Evolutionary conservation across 2,329 filamentous ascomycete species (phyloP).

Genomic region (Colletotrichum agaves): DNA sequence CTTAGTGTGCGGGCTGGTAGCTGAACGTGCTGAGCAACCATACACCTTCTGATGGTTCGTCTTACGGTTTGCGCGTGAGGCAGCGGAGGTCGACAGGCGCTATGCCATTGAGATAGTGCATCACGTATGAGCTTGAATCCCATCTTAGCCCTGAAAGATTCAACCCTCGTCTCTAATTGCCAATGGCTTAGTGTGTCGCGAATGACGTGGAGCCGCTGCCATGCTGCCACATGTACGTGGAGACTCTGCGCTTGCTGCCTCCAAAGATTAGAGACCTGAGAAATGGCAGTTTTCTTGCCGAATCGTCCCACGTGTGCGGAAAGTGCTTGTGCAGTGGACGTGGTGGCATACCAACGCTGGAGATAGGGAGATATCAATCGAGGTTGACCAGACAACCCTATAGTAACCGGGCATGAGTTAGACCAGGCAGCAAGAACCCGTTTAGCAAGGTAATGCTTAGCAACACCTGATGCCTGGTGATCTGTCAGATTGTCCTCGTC

Average conservation of each 20-base stretch:
- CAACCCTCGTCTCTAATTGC: slow-evolving; percentile 20
- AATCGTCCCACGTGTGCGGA: background rate
- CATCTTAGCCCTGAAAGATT: slow-evolving; percentile 19
- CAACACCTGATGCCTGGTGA: background rate
- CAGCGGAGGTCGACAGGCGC: slow-evolving; percentile 10
- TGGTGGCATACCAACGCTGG: slow-evolving; percentile 10
- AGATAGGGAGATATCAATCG: background rate
- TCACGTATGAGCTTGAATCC: slow-evolving; percentile 12
- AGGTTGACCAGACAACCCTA: background rate
- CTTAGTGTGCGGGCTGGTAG: background rate
- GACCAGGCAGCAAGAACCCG: slow-evolving; percentile 11
- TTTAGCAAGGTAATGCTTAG: background rate
- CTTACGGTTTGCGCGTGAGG: background rate
- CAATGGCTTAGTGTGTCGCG: slow-evolving; percentile 13
- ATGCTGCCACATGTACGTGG: background rate
- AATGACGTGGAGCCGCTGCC: slow-evolving; percentile 2
- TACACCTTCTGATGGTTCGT: background rate
- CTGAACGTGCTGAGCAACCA: background rate
- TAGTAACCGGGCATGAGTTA: background rate
- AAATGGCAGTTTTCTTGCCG: background rate
- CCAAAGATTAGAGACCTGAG: slow-evolving; percentile 8
- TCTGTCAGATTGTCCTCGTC: background rate
- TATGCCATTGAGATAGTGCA: slow-evolving; percentile 20
- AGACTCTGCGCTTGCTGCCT: background rate
- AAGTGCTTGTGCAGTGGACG: background rate